Conservation (phyloP, 805 yeast genomes). For the Schwanniomyces yamadae region DNA sequence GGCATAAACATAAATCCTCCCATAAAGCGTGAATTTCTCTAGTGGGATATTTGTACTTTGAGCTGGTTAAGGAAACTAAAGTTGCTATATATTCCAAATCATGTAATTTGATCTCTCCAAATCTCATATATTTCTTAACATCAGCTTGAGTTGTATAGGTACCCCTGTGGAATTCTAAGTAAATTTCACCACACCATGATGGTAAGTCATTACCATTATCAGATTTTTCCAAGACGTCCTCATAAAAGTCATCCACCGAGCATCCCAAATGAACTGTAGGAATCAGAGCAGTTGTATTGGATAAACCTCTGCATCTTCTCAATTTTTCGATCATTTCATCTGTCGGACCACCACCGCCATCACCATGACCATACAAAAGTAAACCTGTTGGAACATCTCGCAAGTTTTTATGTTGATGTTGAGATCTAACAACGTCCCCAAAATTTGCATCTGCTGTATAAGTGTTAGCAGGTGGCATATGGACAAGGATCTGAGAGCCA, state of each 20-base stretch:
- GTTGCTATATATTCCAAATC: slow-evolving; percentile 86
- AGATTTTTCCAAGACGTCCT: slow-evolving; percentile 59
- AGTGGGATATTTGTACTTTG: slow-evolving; percentile 69
- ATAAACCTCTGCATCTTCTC: slow-evolving; percentile 85
- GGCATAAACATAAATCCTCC: slow-evolving; percentile 88
- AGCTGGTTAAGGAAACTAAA: slow-evolving; percentile 56
- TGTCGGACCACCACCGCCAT: slow-evolving; percentile 98
- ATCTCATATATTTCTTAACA: slow-evolving; percentile 77
- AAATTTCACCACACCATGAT: slow-evolving; percentile 90
- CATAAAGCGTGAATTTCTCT: slow-evolving; percentile 67
- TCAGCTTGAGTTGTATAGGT: slow-evolving; percentile 94
- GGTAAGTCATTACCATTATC: slow-evolving; percentile 68
- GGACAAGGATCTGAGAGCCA: slow-evolving; percentile 89
- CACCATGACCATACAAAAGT: slow-evolving; percentile 88
- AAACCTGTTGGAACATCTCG: slow-evolving; percentile 79
- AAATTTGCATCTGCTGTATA: slow-evolving; percentile 92
- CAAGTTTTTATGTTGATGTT: slow-evolving; percentile 77
- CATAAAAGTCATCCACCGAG: slow-evolving; percentile 79
- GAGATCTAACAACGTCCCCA: slow-evolving; percentile 85
- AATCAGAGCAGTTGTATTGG: slow-evolving; percentile 74
- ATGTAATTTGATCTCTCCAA: slow-evolving; percentile 71
- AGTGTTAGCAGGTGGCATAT: slow-evolving; percentile 97
- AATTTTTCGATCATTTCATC: slow-evolving; percentile 91
- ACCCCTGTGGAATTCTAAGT: slow-evolving; percentile 94
- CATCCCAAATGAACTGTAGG: slow-evolving; percentile 81